A percentile compares a stretch with the other conserved stretches of the same genome.
phyloP scores from a whole-genome alignment of 148 eudicot species.

The Camellia granthamiana region DNA sequence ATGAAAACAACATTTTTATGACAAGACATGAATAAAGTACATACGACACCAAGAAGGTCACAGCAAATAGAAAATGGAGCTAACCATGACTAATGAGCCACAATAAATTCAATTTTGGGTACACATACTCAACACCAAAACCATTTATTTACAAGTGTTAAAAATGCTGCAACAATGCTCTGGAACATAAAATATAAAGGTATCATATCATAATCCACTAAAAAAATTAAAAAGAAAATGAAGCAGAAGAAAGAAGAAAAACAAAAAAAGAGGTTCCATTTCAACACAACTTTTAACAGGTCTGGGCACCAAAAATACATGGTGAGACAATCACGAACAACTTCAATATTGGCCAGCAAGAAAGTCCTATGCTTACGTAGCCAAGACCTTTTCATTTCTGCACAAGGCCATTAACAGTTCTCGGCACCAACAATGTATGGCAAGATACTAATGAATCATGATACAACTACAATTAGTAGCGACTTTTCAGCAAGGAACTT shows the following conservation, averaged over 20 bases:
- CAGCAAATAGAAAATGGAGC: background rate
- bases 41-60: background rate
- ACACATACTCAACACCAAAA: background rate
- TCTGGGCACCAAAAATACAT: background rate
- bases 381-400: no score
- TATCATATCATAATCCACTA: background rate
- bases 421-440: background rate
- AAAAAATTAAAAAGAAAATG: background rate
- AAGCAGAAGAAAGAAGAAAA: background rate
- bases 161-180: background rate
- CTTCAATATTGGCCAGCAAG: background rate
- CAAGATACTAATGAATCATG: background rate
- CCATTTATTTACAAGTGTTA: background rate
- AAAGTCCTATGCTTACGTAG: background rate
- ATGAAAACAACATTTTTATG: background rate
- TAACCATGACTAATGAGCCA: background rate
- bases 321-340: background rate
- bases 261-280: background rate
- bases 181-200: background rate
- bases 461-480: background rate
- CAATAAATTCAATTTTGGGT: background rate
- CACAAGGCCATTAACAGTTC: no score
- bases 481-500: background rate
- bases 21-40: background rate
- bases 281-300: background rate